Conservation (phyloP, 345 rosid genomes). For the Theobroma cacao region DNA sequence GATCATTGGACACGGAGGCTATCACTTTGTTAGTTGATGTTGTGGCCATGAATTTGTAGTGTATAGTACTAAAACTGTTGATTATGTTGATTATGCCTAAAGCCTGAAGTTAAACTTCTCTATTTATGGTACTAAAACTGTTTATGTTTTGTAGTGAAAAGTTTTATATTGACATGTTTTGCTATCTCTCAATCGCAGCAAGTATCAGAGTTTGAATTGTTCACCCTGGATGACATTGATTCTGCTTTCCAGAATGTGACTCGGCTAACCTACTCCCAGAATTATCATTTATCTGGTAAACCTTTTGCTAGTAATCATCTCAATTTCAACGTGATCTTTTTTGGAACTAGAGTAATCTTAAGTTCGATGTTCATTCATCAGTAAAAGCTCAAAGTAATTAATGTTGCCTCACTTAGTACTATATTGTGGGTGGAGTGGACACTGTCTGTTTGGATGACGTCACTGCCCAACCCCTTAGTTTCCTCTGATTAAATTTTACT, state of each 20-base stretch:
- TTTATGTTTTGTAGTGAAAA: background rate
- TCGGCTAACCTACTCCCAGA: slow-evolving; percentile 88
- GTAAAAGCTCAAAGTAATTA: background rate
- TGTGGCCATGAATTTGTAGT: background rate
- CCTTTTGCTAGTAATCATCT: background rate
- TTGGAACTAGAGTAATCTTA: background rate
- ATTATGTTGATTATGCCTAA: too few species aligned
- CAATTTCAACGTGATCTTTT: background rate
- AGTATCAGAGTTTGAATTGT: slow-evolving; percentile 90
- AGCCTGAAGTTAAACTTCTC: background rate
- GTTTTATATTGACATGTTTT: background rate
- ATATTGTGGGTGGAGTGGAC: background rate
- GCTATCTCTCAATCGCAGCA: slow-evolving; percentile 50
- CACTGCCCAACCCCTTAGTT: background rate
- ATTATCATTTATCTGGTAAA: slow-evolving; percentile 79
- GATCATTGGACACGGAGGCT: background rate
- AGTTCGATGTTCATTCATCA: background rate
- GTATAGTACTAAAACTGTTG: too few species aligned
- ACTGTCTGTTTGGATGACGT: background rate
- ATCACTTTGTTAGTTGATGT: background rate
- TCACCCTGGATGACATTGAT: slow-evolving; percentile 90
- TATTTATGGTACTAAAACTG: background rate
- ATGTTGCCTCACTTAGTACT: background rate
- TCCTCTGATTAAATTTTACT: background rate
- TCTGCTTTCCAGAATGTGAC: slow-evolving; percentile 82